Conservation (phyloP, 2,329 filamentous ascomycete genomes). For the Alternaria longipes region DNA sequence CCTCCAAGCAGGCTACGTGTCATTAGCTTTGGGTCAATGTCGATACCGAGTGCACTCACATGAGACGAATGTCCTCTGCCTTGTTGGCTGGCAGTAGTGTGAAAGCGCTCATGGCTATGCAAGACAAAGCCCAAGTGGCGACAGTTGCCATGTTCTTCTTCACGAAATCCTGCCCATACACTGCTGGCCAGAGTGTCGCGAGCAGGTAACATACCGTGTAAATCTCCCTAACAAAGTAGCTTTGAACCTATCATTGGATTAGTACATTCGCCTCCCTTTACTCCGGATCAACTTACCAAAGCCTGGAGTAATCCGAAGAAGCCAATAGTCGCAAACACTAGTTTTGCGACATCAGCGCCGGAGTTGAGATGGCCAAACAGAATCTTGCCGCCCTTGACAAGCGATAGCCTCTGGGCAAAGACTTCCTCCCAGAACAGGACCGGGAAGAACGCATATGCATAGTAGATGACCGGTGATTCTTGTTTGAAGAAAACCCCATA, state of each 20-base stretch:
- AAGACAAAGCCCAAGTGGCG: constrained; percentile 78
- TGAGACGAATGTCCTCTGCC: constrained; percentile 75
- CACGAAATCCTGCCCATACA: constrained; percentile 78
- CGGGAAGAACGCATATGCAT: constrained; percentile 90
- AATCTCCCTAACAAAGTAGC: constrained; percentile 90
- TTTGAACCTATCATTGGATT: constrained; percentile 71
- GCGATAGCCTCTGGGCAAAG: constrained; percentile 76
- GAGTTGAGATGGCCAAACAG: constrained; percentile 76
- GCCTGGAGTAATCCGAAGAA: constrained; percentile 82
- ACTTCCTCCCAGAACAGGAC: constrained; percentile 98
- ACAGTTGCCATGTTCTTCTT: constrained; percentile 70
- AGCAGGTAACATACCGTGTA: constrained; percentile 82
- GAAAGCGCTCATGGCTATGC: constrained; percentile 86
- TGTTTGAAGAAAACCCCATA: constrained; percentile 84
- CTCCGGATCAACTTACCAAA: constrained; percentile 58
- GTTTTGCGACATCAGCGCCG: constrained; percentile 63
- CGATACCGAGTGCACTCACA: constrained; percentile 63
- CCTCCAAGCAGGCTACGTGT: constrained; percentile 74
- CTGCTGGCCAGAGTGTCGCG: constrained; percentile 78
- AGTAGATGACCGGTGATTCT: constrained; percentile 83
- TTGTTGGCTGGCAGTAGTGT: constrained; percentile 90
- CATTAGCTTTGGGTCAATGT: constrained; percentile 12
- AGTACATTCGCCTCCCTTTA: constrained; percentile 3
- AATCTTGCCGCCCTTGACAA: constrained; percentile 71
- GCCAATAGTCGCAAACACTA: constrained; percentile 69